Percentiles rank a stretch among this genome's conserved stretches.
Evolutionary conservation across 2,329 filamentous ascomycete species (phyloP).

Genomic region (Calonectria multiphialidica): DNA sequence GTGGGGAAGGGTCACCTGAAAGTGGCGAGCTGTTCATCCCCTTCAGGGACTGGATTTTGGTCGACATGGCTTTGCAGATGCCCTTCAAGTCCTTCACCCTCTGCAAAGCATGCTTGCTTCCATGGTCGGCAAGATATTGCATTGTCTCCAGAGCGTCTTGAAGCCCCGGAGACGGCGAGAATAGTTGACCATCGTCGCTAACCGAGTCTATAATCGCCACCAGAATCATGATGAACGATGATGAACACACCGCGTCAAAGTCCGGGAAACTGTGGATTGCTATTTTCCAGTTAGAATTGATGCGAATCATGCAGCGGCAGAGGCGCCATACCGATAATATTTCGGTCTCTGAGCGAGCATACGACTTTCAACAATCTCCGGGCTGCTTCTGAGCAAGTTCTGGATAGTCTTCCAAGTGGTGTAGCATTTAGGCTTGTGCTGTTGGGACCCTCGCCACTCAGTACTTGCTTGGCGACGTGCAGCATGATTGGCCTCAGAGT

Average conservation of each 20-base stretch:
- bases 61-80: constrained; percentile 41
- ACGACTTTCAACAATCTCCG: constrained; percentile 44
- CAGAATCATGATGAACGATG: constrained; percentile 44
- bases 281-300: neutral
- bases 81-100: constrained; percentile 40
- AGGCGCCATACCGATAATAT: constrained; percentile 42
- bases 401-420: constrained; percentile 42
- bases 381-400: constrained; percentile 46
- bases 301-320: neutral
- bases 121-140: constrained; percentile 43
- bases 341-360: constrained; percentile 43
- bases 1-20: neutral
- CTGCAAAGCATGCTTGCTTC: constrained; percentile 42
- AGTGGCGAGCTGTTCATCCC: constrained; percentile 40
- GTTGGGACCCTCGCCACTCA: constrained; percentile 38
- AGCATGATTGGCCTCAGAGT: constrained; percentile 46
- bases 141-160: constrained; percentile 43
- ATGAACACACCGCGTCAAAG: constrained; percentile 43
- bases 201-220: constrained; percentile 41
- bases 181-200: constrained; percentile 39
- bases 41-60: constrained; percentile 41
- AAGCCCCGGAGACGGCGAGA: constrained; percentile 41
- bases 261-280: constrained; percentile 44
- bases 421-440: constrained; percentile 40
- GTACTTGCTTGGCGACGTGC: constrained; percentile 44